Evolutionary conservation across 2,329 filamentous ascomycete species (phyloP).

Genomic region (Camptophora hylomeconis): DNA sequence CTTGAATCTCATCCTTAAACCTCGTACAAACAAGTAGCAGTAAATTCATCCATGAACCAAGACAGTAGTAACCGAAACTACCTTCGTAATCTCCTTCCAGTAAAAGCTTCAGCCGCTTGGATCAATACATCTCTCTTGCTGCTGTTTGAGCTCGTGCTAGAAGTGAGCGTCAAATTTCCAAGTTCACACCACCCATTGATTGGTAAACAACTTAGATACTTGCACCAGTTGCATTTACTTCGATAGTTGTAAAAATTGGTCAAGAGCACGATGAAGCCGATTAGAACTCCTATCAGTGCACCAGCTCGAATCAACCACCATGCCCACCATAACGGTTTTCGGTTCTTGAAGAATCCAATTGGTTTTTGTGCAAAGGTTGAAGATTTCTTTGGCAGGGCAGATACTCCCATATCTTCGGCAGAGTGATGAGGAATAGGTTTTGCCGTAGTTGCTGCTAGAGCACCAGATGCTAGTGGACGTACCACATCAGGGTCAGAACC

Average conservation of each 20-base stretch:
- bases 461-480: conserved; percentile 3
- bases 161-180: conserved; percentile 19
- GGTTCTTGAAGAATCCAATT: conserved; percentile 73
- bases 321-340: conserved; percentile 89
- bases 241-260: conserved; percentile 81
- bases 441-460: conserved; percentile 7
- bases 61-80: too few relatives aligned
- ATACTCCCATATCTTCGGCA: conserved; percentile 30
- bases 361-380: conserved; percentile 36
- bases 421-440: conserved; percentile 8
- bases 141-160: conserved; percentile 12
- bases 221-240: conserved; percentile 78
- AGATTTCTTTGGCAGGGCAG: conserved; percentile 41
- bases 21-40: too few relatives aligned
- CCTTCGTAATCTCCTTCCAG: too few relatives aligned
- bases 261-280: conserved; percentile 75
- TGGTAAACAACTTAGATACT: conserved; percentile 78
- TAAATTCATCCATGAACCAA: too few relatives aligned
- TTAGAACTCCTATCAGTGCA: conserved; percentile 64
- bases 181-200: conserved; percentile 33
- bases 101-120: too few relatives aligned
- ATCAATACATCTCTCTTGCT: too few relatives aligned
- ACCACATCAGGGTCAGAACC: conserved; percentile 8
- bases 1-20: too few relatives aligned
- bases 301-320: conserved; percentile 86